phyloP scores from a whole-genome alignment of 192 early-diverging fungal species.

The Coemansia sp. region DNA sequence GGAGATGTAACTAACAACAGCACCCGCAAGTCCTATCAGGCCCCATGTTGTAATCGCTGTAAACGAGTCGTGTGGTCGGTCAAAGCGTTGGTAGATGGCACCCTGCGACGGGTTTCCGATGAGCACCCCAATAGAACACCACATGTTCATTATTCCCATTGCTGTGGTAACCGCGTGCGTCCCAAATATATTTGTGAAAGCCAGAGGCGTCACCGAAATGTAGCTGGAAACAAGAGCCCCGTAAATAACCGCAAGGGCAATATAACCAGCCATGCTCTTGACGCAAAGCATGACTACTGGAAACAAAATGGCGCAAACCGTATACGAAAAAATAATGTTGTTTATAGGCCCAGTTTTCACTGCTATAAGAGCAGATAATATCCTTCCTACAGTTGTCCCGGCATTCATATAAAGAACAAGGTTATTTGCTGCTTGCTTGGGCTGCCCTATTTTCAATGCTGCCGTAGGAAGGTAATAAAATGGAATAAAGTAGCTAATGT shows the following conservation, averaged over 20 bases:
- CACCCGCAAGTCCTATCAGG: slow-evolving; percentile 14
- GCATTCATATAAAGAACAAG: slow-evolving; percentile 40
- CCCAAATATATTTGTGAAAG: slow-evolving; percentile 31
- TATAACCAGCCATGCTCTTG: slow-evolving; percentile 35
- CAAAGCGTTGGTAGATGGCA: slow-evolving; percentile 36
- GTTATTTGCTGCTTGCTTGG: slow-evolving; percentile 33
- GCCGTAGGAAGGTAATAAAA: slow-evolving; percentile 46
- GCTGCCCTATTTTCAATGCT: slow-evolving; percentile 30
- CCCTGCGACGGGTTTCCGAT: slow-evolving; percentile 42
- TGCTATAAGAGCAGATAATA: slow-evolving; percentile 24
- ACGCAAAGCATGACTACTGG: slow-evolving; percentile 26
- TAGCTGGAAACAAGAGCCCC: slow-evolving; percentile 31
- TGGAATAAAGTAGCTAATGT: slow-evolving; percentile 31
- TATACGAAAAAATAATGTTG: slow-evolving; percentile 23
- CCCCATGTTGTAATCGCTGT: slow-evolving; percentile 33
- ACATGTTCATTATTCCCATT: slow-evolving; percentile 38
- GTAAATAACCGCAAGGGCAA: slow-evolving; percentile 25
- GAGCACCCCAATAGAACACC: slow-evolving; percentile 33
- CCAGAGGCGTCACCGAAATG: slow-evolving; percentile 30
- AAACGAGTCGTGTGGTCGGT: slow-evolving; percentile 25
- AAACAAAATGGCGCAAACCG: slow-evolving; percentile 25
- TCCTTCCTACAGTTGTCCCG: slow-evolving; percentile 27
- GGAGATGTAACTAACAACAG: slow-evolving; percentile 20
- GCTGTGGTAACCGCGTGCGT: slow-evolving; percentile 28
- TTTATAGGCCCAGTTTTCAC: slow-evolving; percentile 28